Evolutionary conservation across 441 rosid species (phyloP).

Genomic region (Gossypium trilobum): DNA sequence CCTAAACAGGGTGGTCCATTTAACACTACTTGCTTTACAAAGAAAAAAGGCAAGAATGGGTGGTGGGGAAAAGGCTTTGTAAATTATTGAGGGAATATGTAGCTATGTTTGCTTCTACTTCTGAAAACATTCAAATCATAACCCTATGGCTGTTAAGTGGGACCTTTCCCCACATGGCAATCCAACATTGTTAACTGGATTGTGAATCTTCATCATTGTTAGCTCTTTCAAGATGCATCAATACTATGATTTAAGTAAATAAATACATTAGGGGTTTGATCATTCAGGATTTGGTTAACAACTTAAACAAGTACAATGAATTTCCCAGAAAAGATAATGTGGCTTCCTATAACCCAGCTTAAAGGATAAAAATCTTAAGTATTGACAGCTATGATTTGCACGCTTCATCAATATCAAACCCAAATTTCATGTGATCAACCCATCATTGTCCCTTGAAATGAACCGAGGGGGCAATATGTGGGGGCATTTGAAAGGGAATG

Average conservation of each 20-base stretch:
- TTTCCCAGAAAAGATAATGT: neutral
- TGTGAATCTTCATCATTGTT: slow-evolving; percentile 32
- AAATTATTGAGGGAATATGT: slow-evolving; percentile 27
- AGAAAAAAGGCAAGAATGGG: slow-evolving; percentile 23
- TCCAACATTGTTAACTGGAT: slow-evolving; percentile 30
- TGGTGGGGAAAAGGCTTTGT: slow-evolving; percentile 24
- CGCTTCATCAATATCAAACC: neutral
- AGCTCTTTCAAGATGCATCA: slow-evolving; percentile 3
- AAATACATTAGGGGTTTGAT: slow-evolving; percentile 14
- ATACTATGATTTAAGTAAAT: slow-evolving; percentile 12
- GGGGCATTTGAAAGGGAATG: neutral
- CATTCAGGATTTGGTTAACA: slow-evolving; percentile 27
- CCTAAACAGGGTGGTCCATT: too few relatives aligned
- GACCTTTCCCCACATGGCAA: slow-evolving; percentile 43
- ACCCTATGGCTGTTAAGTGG: slow-evolving; percentile 22
- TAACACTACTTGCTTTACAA: slow-evolving; percentile 14
- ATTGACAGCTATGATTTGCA: neutral
- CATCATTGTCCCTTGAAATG: neutral
- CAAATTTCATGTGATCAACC: neutral
- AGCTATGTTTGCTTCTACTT: slow-evolving; percentile 50
- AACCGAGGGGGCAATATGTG: neutral
- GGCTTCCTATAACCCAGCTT: neutral
- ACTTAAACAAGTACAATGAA: too few relatives aligned
- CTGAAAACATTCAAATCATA: slow-evolving; percentile 39
- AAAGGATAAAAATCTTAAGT: neutral